Percentiles rank a stretch among this genome's conserved stretches.
These are phyloP conservation scores for Sequoiadendron giganteum DNA, from an alignment of 75 land plant species.

Conservation along the genomic window DNA sequence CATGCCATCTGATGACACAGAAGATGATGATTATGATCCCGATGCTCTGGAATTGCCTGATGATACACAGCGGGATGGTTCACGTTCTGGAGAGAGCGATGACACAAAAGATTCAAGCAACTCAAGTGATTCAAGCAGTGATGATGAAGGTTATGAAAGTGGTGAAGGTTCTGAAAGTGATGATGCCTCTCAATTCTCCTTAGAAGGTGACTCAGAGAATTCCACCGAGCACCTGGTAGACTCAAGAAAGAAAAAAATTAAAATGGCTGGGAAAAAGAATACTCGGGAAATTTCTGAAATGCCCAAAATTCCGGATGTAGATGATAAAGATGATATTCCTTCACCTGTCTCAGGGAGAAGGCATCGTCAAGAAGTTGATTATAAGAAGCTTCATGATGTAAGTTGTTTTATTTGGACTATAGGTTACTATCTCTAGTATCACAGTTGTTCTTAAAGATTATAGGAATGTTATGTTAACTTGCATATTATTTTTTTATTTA, in stretches of 20 bases:
- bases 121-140: conserved; percentile 24
- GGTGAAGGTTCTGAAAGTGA: conserved; percentile 8
- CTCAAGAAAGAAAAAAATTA: conserved; percentile 9
- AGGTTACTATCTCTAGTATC: background rate
- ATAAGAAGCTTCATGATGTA: conserved; percentile 76
- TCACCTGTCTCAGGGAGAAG: conserved; percentile 40
- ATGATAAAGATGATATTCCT: conserved; percentile 13
- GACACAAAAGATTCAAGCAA: conserved; percentile 58
- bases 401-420: conserved; percentile 19
- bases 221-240: background rate
- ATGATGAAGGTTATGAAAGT: conserved; percentile 16
- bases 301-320: conserved; percentile 6
- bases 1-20: conserved; percentile 88
- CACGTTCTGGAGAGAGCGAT: conserved; percentile 47
- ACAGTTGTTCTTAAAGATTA: background rate
- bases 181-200: conserved; percentile 4
- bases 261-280: conserved; percentile 12
- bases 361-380: conserved; percentile 47
- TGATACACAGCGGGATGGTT: conserved; percentile 21
- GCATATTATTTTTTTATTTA: background rate
- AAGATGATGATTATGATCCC: conserved; percentile 91
- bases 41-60: conserved; percentile 30
- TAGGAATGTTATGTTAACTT: background rate
- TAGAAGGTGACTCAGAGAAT: background rate
- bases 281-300: conserved; percentile 22